A percentile compares a stretch with the other conserved stretches of the same genome.
Conservation (phyloP, 2,329 filamentous ascomycete species). For the Xylaria hypoxylon region DNA sequence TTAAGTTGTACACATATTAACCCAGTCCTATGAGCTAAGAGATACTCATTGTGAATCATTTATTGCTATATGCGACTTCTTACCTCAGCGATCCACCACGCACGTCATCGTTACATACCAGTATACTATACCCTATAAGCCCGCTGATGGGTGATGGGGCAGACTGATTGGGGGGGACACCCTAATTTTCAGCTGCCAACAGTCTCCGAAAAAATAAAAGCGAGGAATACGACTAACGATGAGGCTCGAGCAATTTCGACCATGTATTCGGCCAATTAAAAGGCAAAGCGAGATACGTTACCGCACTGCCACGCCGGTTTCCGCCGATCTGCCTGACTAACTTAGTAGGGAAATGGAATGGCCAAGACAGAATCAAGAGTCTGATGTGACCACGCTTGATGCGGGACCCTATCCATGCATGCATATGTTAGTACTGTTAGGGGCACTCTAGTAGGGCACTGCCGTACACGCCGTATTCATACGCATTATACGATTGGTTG, state of each 20-base stretch:
- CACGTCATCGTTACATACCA: not conserved
- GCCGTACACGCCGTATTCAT: conserved; percentile 20
- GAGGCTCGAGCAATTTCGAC: conserved; percentile 1
- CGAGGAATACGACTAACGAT: conserved; percentile 26
- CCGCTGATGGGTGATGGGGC: too few species aligned
- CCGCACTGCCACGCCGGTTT: conserved; percentile 20
- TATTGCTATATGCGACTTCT: not conserved
- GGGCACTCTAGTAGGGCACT: not conserved
- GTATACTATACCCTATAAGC: too few species aligned
- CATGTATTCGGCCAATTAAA: conserved; percentile 18
- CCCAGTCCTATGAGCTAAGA: not conserved
- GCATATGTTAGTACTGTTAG: too few species aligned
- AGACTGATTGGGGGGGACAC: too few species aligned
- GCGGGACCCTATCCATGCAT: too few species aligned
- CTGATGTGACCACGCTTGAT: not conserved
- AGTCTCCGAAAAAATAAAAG: not conserved
- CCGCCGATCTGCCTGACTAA: conserved; percentile 17
- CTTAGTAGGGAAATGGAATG: conserved; percentile 20
- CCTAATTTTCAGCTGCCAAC: too few species aligned
- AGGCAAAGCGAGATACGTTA: conserved; percentile 21
- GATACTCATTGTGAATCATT: conserved; percentile 19
- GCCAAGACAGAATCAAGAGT: conserved; percentile 27
- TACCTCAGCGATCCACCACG: not conserved
- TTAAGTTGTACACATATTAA: not conserved
- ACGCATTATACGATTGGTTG: conserved; percentile 23